phyloP scores from a whole-genome alignment of 352 stramenopile species.

The Globisporangium spinosum region DNA sequence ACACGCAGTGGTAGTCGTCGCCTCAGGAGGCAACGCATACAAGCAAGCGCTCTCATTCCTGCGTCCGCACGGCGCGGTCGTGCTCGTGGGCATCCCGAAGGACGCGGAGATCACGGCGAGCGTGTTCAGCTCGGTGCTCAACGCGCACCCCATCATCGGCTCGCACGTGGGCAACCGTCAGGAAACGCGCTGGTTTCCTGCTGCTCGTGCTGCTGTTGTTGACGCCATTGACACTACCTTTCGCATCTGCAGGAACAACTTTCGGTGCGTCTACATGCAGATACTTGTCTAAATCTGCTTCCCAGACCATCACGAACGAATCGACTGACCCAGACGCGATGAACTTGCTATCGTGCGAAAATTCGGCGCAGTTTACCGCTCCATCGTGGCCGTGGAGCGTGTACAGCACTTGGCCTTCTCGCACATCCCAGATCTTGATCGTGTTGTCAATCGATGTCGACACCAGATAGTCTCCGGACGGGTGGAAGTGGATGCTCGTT shows the following conservation, averaged over 20 bases:
- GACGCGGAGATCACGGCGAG: neutral
- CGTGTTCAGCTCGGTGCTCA: too few relatives aligned
- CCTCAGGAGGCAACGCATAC: too few relatives aligned
- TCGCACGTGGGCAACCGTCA: neutral
- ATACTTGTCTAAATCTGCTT: constrained; percentile 78
- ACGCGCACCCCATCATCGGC: too few relatives aligned
- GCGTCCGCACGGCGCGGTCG: too few relatives aligned
- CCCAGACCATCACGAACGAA: constrained; percentile 83
- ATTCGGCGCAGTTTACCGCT: constrained; percentile 58
- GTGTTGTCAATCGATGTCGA: constrained; percentile 87
- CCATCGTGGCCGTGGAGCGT: constrained; percentile 88
- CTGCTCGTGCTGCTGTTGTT: constrained; percentile 2
- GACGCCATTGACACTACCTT: neutral
- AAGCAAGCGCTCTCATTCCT: too few relatives aligned
- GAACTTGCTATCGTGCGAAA: constrained; percentile 61
- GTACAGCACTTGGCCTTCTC: constrained; percentile 91
- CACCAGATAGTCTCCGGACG: constrained; percentile 88
- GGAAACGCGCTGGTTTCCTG: neutral
- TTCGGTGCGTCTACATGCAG: constrained; percentile 39
- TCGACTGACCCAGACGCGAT: constrained; percentile 74
- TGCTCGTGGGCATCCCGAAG: neutral
- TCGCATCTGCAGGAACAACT: constrained; percentile 14
- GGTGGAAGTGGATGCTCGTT: constrained; percentile 87
- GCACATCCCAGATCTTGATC: constrained; percentile 92
- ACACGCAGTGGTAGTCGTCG: too few relatives aligned